Evolutionary conservation across 345 rosid genomes (phyloP).

Genomic region (Clausena lansium): DNA sequence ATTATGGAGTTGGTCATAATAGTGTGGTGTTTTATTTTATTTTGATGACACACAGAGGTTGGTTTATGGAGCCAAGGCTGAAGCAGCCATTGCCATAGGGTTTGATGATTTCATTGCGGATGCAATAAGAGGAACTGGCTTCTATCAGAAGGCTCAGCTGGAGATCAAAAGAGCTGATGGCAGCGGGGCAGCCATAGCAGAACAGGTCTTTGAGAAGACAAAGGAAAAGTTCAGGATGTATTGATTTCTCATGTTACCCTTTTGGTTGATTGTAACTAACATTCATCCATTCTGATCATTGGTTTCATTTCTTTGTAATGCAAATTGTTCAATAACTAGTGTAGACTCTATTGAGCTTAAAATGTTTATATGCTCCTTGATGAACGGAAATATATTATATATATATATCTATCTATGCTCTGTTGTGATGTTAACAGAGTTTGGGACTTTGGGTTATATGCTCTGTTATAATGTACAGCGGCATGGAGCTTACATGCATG

Average conservation of each 20-base stretch:
- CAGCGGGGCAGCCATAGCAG: slow-evolving; percentile 50
- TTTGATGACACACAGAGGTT: slow-evolving; percentile 37
- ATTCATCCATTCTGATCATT: background rate
- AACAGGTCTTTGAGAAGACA: slow-evolving; percentile 60
- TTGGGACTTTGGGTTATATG: no score
- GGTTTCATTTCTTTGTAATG: slow-evolving; percentile 8
- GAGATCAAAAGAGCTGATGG: slow-evolving; percentile 66
- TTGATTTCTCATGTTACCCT: slow-evolving; percentile 20
- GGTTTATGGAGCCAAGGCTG: slow-evolving; percentile 72
- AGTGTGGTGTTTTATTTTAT: background rate
- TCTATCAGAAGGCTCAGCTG: slow-evolving; percentile 57
- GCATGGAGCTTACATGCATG: no score
- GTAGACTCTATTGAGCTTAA: background rate
- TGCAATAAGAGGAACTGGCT: slow-evolving; percentile 58
- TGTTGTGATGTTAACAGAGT: background rate
- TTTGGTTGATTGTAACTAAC: background rate
- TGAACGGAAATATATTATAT: background rate
- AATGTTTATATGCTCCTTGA: background rate
- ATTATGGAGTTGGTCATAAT: background rate
- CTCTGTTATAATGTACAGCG: no score
- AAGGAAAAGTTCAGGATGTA: slow-evolving; percentile 60
- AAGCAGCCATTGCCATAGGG: slow-evolving; percentile 69
- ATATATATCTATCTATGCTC: background rate
- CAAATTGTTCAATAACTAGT: background rate
- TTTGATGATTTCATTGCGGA: slow-evolving; percentile 64